phyloP scores from a whole-genome alignment of 768 basidiomycete genomes.

The Suillus weaverae region DNA sequence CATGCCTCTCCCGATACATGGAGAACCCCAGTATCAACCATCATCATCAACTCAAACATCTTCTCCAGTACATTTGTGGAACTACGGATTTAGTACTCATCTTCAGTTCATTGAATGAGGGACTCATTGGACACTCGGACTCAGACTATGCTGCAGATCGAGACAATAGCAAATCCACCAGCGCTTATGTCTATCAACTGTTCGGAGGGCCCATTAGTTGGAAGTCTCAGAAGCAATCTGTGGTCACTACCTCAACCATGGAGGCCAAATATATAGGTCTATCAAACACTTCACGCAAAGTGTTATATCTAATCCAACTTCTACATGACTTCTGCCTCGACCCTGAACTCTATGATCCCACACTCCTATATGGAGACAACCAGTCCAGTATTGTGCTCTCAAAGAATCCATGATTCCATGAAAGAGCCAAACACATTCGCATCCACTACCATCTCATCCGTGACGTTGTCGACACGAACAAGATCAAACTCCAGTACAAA shows the following conservation, averaged over 20 bases:
- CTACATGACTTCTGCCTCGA: constrained; percentile 16
- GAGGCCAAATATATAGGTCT: background rate
- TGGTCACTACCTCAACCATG: background rate
- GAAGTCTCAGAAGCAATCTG: background rate
- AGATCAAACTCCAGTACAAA: background rate
- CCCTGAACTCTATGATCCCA: constrained; percentile 4
- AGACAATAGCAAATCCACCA: background rate
- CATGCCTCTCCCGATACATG: background rate
- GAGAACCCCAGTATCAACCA: background rate
- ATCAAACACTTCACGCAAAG: background rate
- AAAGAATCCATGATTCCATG: constrained; percentile 28
- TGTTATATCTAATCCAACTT: background rate
- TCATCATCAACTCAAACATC: background rate
- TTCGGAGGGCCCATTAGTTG: background rate
- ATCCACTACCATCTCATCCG: constrained; percentile 33
- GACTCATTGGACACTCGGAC: background rate
- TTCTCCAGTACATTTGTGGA: background rate
- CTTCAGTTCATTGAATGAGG: background rate
- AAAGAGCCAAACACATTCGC: constrained; percentile 33
- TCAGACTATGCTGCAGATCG: background rate
- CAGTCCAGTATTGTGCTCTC: constrained; percentile 27
- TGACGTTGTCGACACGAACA: constrained; percentile 1
- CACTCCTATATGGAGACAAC: constrained; percentile 30
- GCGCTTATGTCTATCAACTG: background rate
- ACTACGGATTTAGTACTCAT: background rate